Conservation (phyloP, 345 rosid genomes). For the Sonneratia alba region DNA sequence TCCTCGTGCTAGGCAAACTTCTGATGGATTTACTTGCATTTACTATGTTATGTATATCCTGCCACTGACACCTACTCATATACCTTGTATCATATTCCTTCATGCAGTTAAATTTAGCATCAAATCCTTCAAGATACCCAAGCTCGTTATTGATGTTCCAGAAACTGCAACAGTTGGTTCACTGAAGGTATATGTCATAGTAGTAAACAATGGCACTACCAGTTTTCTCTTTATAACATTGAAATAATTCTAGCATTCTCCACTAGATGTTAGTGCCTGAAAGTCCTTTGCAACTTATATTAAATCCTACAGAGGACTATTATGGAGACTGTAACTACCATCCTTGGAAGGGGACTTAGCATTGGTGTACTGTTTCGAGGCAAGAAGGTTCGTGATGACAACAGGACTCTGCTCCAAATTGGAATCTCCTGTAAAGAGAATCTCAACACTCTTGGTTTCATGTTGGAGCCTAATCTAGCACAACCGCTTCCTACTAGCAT, state of each 20-base stretch:
- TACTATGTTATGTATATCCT: background rate
- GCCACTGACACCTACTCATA: slow-evolving; percentile 16
- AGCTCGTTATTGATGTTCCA: slow-evolving; percentile 79
- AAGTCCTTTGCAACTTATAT: background rate
- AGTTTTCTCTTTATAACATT: background rate
- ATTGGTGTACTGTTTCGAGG: slow-evolving; percentile 80
- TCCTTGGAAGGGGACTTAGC: slow-evolving; percentile 63
- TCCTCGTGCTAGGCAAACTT: slow-evolving; percentile 51
- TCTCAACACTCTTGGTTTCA: slow-evolving; percentile 58
- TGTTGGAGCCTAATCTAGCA: slow-evolving; percentile 54
- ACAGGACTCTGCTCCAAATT: slow-evolving; percentile 56
- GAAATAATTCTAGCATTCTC: too few relatives aligned
- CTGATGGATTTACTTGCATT: slow-evolving; percentile 10
- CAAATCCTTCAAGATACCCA: slow-evolving; percentile 79
- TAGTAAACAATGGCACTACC: background rate
- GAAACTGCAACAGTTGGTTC: slow-evolving; percentile 78
- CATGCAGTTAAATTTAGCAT: slow-evolving; percentile 84
- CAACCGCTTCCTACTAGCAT: slow-evolving; percentile 23
- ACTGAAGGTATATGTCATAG: slow-evolving; percentile 48
- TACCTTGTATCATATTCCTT: slow-evolving; percentile 10
- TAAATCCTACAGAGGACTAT: slow-evolving; percentile 49
- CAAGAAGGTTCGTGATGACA: slow-evolving; percentile 87
- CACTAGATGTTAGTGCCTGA: background rate
- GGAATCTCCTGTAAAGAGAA: slow-evolving; percentile 64
- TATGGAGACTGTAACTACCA: slow-evolving; percentile 67